These are phyloP conservation scores for Xylaria sp. DNA, from an alignment of 2,329 filamentous ascomycete species.

Conservation along the genomic window DNA sequence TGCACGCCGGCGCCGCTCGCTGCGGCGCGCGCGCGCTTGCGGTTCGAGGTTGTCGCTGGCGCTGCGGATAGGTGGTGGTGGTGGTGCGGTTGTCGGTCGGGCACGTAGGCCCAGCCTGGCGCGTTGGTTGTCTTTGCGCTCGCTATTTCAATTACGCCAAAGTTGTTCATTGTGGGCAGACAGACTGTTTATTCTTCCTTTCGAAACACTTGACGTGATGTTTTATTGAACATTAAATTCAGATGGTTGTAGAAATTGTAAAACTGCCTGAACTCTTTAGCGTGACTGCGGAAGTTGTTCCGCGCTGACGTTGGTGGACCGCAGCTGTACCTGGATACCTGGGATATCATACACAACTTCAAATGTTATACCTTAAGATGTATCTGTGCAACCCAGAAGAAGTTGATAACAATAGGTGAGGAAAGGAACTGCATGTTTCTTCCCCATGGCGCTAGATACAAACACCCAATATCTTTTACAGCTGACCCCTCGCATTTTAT, in stretches of 20 bases:
- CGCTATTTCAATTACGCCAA: conserved; percentile 85
- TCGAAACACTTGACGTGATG: background rate
- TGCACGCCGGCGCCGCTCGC: conserved; percentile 59
- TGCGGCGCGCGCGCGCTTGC: conserved; percentile 76
- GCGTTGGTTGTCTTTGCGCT: conserved; percentile 74
- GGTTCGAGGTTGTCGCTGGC: conserved; percentile 55
- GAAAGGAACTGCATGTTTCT: background rate
- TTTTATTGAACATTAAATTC: background rate
- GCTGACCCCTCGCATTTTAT: no score
- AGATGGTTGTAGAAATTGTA: background rate
- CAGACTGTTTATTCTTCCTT: background rate
- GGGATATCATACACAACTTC: no score
- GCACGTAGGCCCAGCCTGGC: conserved; percentile 93
- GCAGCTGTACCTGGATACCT: background rate
- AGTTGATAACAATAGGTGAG: background rate
- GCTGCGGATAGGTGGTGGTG: conserved; percentile 60
- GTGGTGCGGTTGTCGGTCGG: conserved; percentile 70
- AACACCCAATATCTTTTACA: no score
- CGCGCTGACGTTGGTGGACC: background rate
- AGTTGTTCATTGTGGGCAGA: conserved; percentile 65
- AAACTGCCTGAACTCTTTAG: conserved; percentile 16
- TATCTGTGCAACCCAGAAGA: no score
- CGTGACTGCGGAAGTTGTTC: conserved; percentile 15
- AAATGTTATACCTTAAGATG: no score
- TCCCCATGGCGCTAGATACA: background rate